These are phyloP conservation scores for Clonostachys rhizophaga DNA, from an alignment of 2,329 filamentous ascomycete species.

Conservation along the genomic window DNA sequence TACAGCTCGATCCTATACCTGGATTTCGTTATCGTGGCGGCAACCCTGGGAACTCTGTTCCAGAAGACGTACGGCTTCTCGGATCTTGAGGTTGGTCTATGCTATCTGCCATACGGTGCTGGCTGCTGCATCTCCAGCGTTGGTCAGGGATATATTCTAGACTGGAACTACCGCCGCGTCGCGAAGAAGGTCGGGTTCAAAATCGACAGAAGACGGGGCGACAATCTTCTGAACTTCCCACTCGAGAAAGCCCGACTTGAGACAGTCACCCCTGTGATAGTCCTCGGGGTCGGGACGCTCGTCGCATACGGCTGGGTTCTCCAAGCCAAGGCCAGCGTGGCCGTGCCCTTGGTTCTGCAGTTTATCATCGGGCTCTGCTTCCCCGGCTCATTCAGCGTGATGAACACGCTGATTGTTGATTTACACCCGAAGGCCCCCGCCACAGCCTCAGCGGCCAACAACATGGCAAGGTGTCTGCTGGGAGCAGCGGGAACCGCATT, in stretches of 20 bases:
- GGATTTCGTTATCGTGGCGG: conserved; percentile 48
- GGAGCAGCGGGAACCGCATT: conserved; percentile 55
- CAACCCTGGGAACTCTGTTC: conserved; percentile 48
- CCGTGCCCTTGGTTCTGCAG: conserved; percentile 48
- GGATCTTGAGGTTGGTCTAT: conserved; percentile 46
- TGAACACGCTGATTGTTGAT: conserved; percentile 61
- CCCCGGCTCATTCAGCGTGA: conserved; percentile 58
- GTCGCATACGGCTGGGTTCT: conserved; percentile 56
- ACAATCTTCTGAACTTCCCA: conserved; percentile 45
- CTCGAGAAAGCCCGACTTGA: conserved; percentile 52
- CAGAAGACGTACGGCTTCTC: conserved; percentile 44
- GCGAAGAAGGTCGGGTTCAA: conserved; percentile 56
- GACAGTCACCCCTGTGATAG: conserved; percentile 48
- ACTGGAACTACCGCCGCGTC: conserved; percentile 68
- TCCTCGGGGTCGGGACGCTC: conserved; percentile 45
- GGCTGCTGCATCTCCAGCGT: conserved; percentile 43
- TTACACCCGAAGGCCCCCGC: conserved; percentile 56
- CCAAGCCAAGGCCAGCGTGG: conserved; percentile 42
- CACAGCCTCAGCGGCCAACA: conserved; percentile 60
- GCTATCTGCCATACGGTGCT: conserved; percentile 48
- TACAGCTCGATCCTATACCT: conserved; percentile 51
- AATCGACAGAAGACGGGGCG: conserved; percentile 53
- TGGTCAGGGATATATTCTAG: conserved; percentile 51
- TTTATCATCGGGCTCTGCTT: conserved; percentile 54
- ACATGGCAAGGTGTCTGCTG: conserved; percentile 56